A percentile compares a stretch with the other conserved stretches of the same genome.
Conservation (phyloP, 2,329 filamentous ascomycete species). For the Epichloe glyceriae region DNA sequence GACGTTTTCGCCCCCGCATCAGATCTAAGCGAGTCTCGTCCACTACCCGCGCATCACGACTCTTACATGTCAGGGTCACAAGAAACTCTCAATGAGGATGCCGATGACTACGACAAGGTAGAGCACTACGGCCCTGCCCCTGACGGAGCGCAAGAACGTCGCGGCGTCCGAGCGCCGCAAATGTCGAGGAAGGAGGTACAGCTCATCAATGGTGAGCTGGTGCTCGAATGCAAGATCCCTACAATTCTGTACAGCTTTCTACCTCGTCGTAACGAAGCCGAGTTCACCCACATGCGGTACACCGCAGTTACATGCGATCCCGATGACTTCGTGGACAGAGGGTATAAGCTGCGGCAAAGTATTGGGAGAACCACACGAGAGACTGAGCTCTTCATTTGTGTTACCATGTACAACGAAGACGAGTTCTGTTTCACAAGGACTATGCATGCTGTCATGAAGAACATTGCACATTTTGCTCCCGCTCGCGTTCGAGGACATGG, state of each 20-base stretch:
- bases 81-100: constrained; percentile 38
- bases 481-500: constrained; percentile 88
- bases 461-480: constrained; percentile 88
- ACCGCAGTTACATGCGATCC: constrained; percentile 97
- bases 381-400: constrained; percentile 89
- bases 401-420: constrained; percentile 99
- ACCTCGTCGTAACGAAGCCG: constrained; percentile 79
- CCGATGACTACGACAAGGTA: constrained; percentile 38
- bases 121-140: constrained; percentile 84
- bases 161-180: constrained; percentile 75
- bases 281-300: constrained; percentile 98
- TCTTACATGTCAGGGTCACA: constrained; percentile 45
- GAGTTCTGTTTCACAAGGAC: constrained; percentile 93
- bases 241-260: constrained; percentile 97
- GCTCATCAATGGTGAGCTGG: constrained; percentile 93
- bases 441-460: constrained; percentile 98
- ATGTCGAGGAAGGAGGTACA: constrained; percentile 90
- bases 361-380: constrained; percentile 74
- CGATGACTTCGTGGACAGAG: constrained; percentile 77
- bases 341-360: constrained; percentile 86
- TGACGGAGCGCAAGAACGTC: constrained; percentile 70
- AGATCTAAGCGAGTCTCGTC: constrained; percentile 39
- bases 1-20: constrained; percentile 61
- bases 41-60: constrained; percentile 35
- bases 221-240: constrained; percentile 97